Conservation (phyloP, 129 eudicot species). For the Pulicaria dysenterica region DNA sequence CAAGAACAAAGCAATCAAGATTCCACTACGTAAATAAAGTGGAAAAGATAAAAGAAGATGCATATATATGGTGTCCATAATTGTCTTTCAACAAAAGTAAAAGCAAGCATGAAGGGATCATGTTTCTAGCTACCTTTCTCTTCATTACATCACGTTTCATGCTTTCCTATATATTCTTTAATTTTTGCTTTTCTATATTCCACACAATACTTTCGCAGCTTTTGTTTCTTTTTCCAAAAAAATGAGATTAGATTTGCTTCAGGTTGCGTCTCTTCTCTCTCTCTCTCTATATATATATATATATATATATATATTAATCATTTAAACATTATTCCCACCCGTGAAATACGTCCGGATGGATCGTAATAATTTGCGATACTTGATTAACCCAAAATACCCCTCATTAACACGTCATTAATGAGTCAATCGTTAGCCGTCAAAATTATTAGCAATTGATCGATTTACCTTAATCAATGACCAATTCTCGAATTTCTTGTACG, state of each 20-base stretch:
- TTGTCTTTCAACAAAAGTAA: slow-evolving; percentile 41
- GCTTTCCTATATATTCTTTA: slow-evolving; percentile 20
- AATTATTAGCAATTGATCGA: too few species aligned
- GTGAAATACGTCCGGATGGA: too few species aligned
- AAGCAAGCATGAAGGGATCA: slow-evolving; percentile 28
- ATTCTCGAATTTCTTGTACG: too few species aligned
- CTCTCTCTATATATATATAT: too few species aligned
- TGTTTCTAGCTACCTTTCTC: slow-evolving; percentile 37
- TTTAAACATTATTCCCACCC: too few species aligned
- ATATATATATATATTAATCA: too few species aligned
- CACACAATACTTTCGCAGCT: slow-evolving; percentile 27
- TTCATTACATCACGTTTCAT: slow-evolving; percentile 37
- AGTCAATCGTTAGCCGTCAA: too few species aligned
- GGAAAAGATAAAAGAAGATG: slow-evolving; percentile 21
- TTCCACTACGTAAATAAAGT: slow-evolving; percentile 40
- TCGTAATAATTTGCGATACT: too few species aligned
- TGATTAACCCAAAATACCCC: too few species aligned
- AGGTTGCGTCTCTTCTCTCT: too few species aligned
- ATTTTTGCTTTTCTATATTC: slow-evolving; percentile 25
- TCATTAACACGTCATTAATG: too few species aligned
- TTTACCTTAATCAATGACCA: too few species aligned
- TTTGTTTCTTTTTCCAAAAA: slow-evolving; percentile 8
- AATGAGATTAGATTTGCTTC: neutral
- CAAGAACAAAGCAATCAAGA: slow-evolving; percentile 37
- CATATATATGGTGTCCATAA: slow-evolving; percentile 41